A percentile compares a stretch with the other conserved stretches of the same genome.
Conservation (phyloP, 139 green algal genomes). For the Ulvella scutata region DNA sequence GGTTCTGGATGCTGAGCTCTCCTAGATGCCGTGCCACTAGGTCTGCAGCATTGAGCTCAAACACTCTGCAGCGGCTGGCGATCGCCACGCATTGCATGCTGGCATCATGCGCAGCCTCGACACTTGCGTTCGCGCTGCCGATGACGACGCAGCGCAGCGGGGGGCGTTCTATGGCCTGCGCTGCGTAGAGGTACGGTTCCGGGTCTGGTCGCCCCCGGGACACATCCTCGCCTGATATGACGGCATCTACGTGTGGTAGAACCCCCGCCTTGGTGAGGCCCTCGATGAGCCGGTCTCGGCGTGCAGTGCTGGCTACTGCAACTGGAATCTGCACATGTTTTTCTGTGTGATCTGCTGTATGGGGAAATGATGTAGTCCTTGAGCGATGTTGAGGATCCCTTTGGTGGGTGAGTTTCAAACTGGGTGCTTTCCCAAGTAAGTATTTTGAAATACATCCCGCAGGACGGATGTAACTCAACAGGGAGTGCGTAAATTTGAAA, state of each 20-base stretch:
- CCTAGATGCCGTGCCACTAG: constrained; percentile 69
- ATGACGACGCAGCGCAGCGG: constrained; percentile 80
- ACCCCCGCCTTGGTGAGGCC: constrained; percentile 30
- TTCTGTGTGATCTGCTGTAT: too few species aligned
- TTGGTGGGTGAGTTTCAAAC: too few species aligned
- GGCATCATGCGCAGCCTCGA: constrained; percentile 83
- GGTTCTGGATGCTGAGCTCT: constrained; percentile 73
- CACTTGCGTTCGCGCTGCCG: constrained; percentile 57
- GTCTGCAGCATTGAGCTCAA: constrained; percentile 76
- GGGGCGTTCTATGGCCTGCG: constrained; percentile 54
- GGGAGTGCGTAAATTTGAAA: too few species aligned
- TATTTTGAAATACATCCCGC: too few species aligned
- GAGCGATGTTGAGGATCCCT: too few species aligned
- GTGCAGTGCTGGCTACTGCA: constrained; percentile 40
- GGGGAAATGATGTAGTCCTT: constrained; percentile 2
- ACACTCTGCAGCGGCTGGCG: constrained; percentile 55
- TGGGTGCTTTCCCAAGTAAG: too few species aligned
- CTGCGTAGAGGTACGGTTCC: constrained; percentile 56
- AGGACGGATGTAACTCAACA: too few species aligned
- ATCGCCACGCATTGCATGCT: constrained; percentile 81
- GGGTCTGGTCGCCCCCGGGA: constrained; percentile 49
- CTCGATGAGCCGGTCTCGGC: constrained; percentile 19
- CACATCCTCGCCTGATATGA: constrained; percentile 53
- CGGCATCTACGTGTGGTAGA: constrained; percentile 21
- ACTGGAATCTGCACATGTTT: constrained; percentile 40